phyloP scores from a whole-genome alignment of 352 stramenopile genomes.

The Phytophthora chlamydospora region DNA sequence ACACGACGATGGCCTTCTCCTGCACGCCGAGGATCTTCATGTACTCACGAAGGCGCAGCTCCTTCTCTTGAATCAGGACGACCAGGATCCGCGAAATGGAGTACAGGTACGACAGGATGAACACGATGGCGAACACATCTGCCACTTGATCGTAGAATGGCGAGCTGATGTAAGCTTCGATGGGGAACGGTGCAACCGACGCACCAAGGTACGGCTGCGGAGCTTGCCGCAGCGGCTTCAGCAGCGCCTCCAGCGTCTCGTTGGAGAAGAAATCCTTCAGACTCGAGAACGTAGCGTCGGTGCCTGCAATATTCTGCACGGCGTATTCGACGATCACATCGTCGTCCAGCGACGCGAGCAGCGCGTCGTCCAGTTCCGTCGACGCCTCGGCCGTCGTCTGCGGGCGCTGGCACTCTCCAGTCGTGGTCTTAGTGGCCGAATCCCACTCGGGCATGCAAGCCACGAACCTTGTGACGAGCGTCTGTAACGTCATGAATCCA shows the following conservation, averaged over 20 bases:
- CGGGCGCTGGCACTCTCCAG: constrained; percentile 34
- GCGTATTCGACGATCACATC: constrained; percentile 49
- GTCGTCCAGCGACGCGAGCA: constrained; percentile 48
- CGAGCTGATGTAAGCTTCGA: constrained; percentile 58
- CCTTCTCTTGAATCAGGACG: constrained; percentile 93
- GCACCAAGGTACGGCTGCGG: constrained; percentile 62
- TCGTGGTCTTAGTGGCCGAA: constrained; percentile 27
- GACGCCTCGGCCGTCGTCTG: constrained; percentile 38
- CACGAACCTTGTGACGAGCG: constrained; percentile 43
- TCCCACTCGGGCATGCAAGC: constrained; percentile 44
- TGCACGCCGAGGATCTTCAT: constrained; percentile 95
- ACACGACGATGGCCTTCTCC: constrained; percentile 64
- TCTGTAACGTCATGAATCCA: constrained; percentile 48
- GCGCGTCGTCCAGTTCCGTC: constrained; percentile 31
- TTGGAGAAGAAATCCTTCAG: constrained; percentile 33
- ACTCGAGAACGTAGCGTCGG: constrained; percentile 27
- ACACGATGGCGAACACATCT: constrained; percentile 87
- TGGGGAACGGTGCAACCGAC: constrained; percentile 59
- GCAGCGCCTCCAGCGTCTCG: constrained; percentile 41
- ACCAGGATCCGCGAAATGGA: constrained; percentile 87
- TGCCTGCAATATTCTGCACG: constrained; percentile 26
- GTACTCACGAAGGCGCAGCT: constrained; percentile 89
- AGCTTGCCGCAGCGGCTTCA: constrained; percentile 58
- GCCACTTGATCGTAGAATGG: constrained; percentile 78
- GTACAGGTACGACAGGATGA: constrained; percentile 93